These are phyloP conservation scores for Mycena kentingensis DNA, from an alignment of 768 basidiomycete genomes.

Conservation along the genomic window DNA sequence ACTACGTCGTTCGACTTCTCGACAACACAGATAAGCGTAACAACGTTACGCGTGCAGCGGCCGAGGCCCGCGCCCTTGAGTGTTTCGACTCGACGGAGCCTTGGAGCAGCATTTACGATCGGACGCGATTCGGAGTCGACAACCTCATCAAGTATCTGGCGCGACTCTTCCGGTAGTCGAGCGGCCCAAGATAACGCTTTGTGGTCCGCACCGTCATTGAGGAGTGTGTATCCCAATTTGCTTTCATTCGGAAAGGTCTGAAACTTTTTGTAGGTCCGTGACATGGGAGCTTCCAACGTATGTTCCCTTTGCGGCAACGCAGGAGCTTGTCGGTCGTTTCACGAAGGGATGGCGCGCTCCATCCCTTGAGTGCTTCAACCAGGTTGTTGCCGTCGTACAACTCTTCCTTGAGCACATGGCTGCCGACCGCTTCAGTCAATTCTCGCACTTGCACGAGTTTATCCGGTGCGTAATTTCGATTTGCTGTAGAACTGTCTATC, in stretches of 20 bases:
- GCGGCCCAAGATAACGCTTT: constrained; percentile 34
- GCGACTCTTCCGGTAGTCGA: constrained; percentile 52
- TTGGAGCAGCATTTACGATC: constrained; percentile 33
- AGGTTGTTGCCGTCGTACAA: constrained; percentile 31
- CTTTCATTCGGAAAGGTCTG: background rate
- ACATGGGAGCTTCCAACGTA: constrained; percentile 47
- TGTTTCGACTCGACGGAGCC: constrained; percentile 44
- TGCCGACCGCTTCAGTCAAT: constrained; percentile 41
- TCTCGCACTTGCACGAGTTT: constrained; percentile 31
- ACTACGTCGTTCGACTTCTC: constrained; percentile 67
- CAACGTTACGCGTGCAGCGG: constrained; percentile 37
- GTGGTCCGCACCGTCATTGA: constrained; percentile 38
- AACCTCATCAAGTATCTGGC: constrained; percentile 51
- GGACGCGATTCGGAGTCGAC: constrained; percentile 55
- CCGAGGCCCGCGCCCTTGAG: constrained; percentile 37
- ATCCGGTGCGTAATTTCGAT: constrained; percentile 29
- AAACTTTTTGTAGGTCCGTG: constrained; percentile 32
- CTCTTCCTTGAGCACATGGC: constrained; percentile 27
- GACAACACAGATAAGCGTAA: constrained; percentile 54
- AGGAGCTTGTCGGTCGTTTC: constrained; percentile 36
- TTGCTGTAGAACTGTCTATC: background rate
- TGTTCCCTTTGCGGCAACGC: constrained; percentile 43
- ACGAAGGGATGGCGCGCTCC: constrained; percentile 41
- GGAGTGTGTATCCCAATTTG: constrained; percentile 31
- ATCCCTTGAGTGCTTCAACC: constrained; percentile 35